Conservation (phyloP, 2,329 filamentous ascomycete genomes). For the Hypoxylon rubiginosum region DNA sequence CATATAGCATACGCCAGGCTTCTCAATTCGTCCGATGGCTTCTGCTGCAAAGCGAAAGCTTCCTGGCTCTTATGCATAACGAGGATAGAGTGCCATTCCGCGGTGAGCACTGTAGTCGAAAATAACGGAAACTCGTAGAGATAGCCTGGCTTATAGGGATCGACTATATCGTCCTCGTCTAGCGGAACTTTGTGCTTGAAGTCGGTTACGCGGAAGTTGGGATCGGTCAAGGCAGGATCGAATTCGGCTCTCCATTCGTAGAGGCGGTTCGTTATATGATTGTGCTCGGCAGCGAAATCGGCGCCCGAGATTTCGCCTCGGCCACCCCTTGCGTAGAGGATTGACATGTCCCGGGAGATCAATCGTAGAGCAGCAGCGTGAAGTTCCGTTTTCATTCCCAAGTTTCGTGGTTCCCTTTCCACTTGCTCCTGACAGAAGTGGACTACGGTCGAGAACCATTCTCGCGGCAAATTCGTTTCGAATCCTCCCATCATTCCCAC, state of each 20-base stretch:
- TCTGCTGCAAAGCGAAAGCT: constrained; percentile 66
- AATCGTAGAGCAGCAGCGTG: constrained; percentile 76
- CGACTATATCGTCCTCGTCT: constrained; percentile 75
- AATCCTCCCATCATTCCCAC: constrained; percentile 86
- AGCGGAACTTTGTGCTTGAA: constrained; percentile 68
- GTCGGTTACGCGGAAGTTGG: constrained; percentile 72
- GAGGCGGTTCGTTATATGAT: constrained; percentile 63
- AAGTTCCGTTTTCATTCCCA: constrained; percentile 76
- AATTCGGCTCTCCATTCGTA: constrained; percentile 68
- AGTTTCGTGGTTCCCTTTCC: constrained; percentile 69
- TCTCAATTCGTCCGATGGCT: constrained; percentile 67
- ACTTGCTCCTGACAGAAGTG: constrained; percentile 73
- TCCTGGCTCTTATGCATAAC: constrained; percentile 86
- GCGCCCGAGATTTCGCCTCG: constrained; percentile 74
- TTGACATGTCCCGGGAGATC: constrained; percentile 83
- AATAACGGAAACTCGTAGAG: constrained; percentile 80
- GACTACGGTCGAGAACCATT: constrained; percentile 80
- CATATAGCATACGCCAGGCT: constrained; percentile 77
- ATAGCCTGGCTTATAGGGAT: constrained; percentile 78
- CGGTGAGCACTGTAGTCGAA: constrained; percentile 78
- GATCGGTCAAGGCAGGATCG: constrained; percentile 72
- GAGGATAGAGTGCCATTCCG: constrained; percentile 83
- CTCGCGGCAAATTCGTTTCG: constrained; percentile 77
- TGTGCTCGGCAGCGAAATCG: constrained; percentile 74
- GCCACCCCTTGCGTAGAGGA: constrained; percentile 78